Base-by-base conservation (phyloP, 805 yeast species). In the Priceomyces melissophilus region DNA sequence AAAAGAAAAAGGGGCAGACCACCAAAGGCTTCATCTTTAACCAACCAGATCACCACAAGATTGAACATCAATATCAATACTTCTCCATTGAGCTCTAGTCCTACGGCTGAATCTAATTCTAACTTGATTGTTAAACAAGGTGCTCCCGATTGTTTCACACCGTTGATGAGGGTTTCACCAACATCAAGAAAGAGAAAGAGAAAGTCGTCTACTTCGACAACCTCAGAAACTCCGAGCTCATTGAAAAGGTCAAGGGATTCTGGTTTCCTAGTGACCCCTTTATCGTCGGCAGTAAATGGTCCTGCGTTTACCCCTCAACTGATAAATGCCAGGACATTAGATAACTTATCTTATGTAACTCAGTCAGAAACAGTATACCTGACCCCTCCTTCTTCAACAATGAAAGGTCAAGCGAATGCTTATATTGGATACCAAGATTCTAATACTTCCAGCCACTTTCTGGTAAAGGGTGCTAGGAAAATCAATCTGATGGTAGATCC, bases 1-100 rank as follows among this genome's bases (percentile, higher is more conserved):
- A 69, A 67, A 46, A 53, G 63, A 38, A 70, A 65, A 48, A 52
- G 75, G 47, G 75, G 75, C n/a, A 58, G 75, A 49, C 75, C 75
- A 7, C 74, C 75, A 29, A 70, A 70, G 53, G 61, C 69, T 2
- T 50, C 59, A n/a, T 60, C 66, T 14, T 54, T 65, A 20, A 50
- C 61, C 30, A 64, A 59, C 45, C 62, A 63, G 43, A 66, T 65
- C 43, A 65, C 71, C 34, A 60, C 67, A 36, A 65, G 73, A 8
- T 53, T 68, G 48, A 69, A 70, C 48, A 67, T 69, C 51, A 61
- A 58, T 41, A 61, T 69, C 44, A 64, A 67, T 36, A 63, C 73
- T 2, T 58, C 65, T 10, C 70, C 73, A 4, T 49, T 59, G 39
- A 50, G 55, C 25, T 51, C 54, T 38, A 53, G 58, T 40, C 74